Evolutionary conservation across 805 yeast genomes (phyloP).

Genomic region (Kodamaea jinghongensis): DNA sequence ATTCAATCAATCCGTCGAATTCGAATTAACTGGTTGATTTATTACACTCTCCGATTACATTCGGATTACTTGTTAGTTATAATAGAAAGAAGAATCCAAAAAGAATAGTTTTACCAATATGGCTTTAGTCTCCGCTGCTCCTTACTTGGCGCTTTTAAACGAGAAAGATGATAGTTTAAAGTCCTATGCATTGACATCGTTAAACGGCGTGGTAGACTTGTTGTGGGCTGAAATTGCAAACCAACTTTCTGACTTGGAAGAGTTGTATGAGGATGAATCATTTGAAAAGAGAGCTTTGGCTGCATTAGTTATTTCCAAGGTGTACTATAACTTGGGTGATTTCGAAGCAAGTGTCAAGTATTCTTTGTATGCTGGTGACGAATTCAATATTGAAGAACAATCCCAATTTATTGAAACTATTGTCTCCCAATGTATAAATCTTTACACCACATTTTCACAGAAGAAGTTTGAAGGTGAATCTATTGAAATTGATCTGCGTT

Average conservation of each 20-base stretch:
- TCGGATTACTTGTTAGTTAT: background rate
- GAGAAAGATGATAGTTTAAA: slow-evolving; percentile 79
- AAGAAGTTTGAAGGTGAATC: slow-evolving; percentile 26
- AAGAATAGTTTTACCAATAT: slow-evolving; percentile 20
- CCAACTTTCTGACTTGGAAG: slow-evolving; percentile 82
- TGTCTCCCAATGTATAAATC: slow-evolving; percentile 87
- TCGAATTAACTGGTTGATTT: too few relatives aligned
- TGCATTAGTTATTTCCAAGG: slow-evolving; percentile 89
- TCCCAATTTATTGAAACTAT: slow-evolving; percentile 92
- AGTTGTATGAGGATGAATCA: slow-evolving; percentile 77
- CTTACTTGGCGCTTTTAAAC: slow-evolving; percentile 81
- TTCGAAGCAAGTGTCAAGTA: slow-evolving; percentile 86
- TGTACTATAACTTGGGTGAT: slow-evolving; percentile 87
- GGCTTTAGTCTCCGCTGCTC: slow-evolving; percentile 84
- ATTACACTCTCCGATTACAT: too few relatives aligned
- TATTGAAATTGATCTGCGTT: slow-evolving; percentile 53
- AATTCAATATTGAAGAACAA: slow-evolving; percentile 69
- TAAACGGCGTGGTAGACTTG: slow-evolving; percentile 81
- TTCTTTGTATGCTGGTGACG: slow-evolving; percentile 79
- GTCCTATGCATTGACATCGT: slow-evolving; percentile 77
- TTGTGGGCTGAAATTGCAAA: slow-evolving; percentile 98
- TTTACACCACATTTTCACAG: slow-evolving; percentile 68
- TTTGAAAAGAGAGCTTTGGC: slow-evolving; percentile 81
- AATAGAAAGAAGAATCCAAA: background rate
- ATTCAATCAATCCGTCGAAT: too few relatives aligned